Evolutionary conservation across 129 eudicot species (phyloP).

Genomic region (Lactuca saligna): DNA sequence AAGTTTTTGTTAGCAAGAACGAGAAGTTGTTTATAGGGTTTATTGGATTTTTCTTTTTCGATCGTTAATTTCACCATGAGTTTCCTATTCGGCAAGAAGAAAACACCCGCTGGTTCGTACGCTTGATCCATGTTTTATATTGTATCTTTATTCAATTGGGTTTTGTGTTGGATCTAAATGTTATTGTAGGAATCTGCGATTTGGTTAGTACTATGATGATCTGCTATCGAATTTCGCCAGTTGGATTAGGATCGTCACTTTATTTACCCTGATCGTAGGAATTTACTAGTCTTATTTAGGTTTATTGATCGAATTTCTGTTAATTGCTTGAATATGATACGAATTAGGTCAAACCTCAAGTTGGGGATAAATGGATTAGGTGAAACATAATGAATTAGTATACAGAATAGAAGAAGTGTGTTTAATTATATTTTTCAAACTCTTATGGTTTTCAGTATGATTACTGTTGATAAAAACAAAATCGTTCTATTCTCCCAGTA

Average conservation of each 20-base stretch:
- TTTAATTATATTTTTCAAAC: not conserved
- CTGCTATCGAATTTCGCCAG: not conserved
- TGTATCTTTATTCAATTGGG: not conserved
- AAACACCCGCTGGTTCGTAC: slow-evolving; percentile 45
- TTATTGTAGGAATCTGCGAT: slow-evolving; percentile 2
- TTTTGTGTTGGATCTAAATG: slow-evolving; percentile 11
- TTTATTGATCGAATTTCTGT: not conserved
- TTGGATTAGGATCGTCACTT: not conserved
- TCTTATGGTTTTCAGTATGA: not conserved
- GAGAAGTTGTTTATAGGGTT: slow-evolving; percentile 22
- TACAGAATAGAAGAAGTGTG: not conserved
- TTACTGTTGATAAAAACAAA: slow-evolving; percentile 8
- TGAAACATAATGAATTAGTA: not conserved
- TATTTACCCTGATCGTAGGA: not conserved
- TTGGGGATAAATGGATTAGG: not conserved
- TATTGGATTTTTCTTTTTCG: slow-evolving; percentile 13
- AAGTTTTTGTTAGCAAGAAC: not conserved
- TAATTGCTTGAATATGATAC: slow-evolving; percentile 15
- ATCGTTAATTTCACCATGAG: slow-evolving; percentile 28
- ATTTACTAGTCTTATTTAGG: not conserved
- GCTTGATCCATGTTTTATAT: not conserved
- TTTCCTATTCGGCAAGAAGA: slow-evolving; percentile 47
- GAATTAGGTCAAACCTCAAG: slow-evolving; percentile 11
- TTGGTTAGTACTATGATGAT: not conserved
- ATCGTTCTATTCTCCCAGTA: not conserved